Conservation (phyloP, 2,329 filamentous ascomycete genomes). For the Helicocarpus griseus region DNA sequence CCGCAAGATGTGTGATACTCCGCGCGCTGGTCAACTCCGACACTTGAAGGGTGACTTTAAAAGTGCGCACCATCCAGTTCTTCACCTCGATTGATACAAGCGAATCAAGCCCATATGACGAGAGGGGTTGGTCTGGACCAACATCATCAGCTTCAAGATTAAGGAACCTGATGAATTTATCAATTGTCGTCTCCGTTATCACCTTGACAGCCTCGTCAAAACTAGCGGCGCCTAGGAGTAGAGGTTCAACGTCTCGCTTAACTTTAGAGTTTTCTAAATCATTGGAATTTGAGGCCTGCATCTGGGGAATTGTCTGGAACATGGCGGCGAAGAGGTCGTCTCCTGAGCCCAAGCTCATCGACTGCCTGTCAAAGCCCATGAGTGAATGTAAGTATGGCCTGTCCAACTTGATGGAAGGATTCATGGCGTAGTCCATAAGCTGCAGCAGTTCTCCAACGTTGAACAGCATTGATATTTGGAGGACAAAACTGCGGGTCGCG, state of each 20-base stretch:
- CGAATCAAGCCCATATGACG: slow-evolving; percentile 4
- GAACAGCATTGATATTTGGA: not conserved
- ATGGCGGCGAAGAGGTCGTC: not conserved
- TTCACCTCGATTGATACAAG: slow-evolving; percentile 6
- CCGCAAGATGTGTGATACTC: not conserved
- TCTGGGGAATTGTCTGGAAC: slow-evolving; percentile 1
- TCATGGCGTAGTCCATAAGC: slow-evolving; percentile 1
- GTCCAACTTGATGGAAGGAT: not conserved
- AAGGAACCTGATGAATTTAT: not conserved
- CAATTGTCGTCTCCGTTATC: not conserved
- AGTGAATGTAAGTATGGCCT: not conserved
- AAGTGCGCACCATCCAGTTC: slow-evolving; percentile 2
- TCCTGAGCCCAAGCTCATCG: not conserved
- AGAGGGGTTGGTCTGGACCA: not conserved
- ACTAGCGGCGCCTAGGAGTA: not conserved
- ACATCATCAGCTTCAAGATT: not conserved
- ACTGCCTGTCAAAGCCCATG: not conserved
- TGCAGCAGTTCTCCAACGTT: not conserved
- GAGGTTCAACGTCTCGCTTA: not conserved
- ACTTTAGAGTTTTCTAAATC: not conserved
- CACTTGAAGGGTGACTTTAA: slow-evolving; percentile 3
- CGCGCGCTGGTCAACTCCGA: slow-evolving; percentile 1
- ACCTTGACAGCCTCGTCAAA: not conserved
- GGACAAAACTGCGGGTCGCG: not conserved
- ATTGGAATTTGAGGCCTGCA: not conserved